Base-by-base conservation (phyloP, 805 yeast species). In the fission yeast (Schizosaccharomyces pombe) region DNA sequence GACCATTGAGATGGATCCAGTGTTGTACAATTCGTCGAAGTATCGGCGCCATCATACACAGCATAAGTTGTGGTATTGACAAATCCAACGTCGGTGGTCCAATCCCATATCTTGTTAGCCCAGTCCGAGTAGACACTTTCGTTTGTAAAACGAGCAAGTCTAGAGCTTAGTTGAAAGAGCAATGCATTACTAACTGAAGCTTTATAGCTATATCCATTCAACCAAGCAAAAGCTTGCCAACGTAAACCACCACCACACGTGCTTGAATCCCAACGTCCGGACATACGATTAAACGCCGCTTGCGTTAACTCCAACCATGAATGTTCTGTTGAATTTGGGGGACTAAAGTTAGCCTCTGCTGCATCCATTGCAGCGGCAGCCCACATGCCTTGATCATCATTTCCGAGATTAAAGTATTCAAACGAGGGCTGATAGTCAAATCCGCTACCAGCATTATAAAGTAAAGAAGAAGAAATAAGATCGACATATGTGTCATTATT, bases 301-400 rank as follows among this genome's bases (percentile, higher is more conserved):
- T 85, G 94, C 0, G 89, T 77, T 58, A 84, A 66, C 33, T 78
- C 75, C 47, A 84, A 72, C 94, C 94, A 85, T 58, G 76, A 75
- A 29, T 83, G 82, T 56, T 75, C 67, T 34, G 68, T 72, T 1
- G 60, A 56, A 65, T 75, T 69, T 1, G 87, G 86, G 61, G 83
- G 82, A 4, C 82, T 71, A 67, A 85, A 85, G 67, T 82, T 82
- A 62, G 82, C 75, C 64, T 85, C 95, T 1, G 85, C 80, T 1
- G 94, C 94, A 22, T 75, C 78, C 82, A 85, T 79, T 1, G 72
- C 91, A 1, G 93, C 81, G 51, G 85, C 70, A 0, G 93, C 95
- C 95, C 95, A 85, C 63, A 85, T 82, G 0, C 84, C 94, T 68
- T 85, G 95, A 71, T 85, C 95, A 72, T 85, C 95, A 63, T 85